These are phyloP conservation scores for Cyberlindnera lachancei DNA, from an alignment of 805 yeast genomes.

Conservation along the genomic window DNA sequence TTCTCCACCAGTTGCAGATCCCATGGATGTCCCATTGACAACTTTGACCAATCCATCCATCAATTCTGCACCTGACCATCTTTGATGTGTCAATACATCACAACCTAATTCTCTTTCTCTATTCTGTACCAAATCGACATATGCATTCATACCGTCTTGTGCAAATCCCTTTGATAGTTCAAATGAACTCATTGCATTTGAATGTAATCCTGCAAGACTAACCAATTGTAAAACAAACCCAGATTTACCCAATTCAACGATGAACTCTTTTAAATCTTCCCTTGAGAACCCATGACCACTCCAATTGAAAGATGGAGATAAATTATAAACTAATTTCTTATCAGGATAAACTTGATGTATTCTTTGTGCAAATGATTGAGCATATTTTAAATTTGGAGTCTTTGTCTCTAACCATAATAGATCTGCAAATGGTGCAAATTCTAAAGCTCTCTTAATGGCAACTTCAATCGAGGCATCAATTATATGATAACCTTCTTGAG, in stretches of 20 bases:
- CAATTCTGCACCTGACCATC: constrained; percentile 57
- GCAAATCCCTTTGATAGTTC: constrained; percentile 41
- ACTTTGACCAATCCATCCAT: constrained; percentile 27
- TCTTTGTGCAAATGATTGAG: constrained; percentile 33
- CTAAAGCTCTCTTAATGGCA: constrained; percentile 46
- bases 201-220: constrained; percentile 53
- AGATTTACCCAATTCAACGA: constrained; percentile 44
- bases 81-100: constrained; percentile 52
- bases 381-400: constrained; percentile 46
- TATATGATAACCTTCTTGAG: constrained; percentile 50
- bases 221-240: constrained; percentile 56
- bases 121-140: constrained; percentile 44
- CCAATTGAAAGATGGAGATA: constrained; percentile 59
- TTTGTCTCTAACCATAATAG: constrained; percentile 58
- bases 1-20: constrained; percentile 13
- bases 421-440: constrained; percentile 53
- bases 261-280: constrained; percentile 37
- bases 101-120: constrained; percentile 37
- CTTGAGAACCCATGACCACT: constrained; percentile 45
- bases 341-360: constrained; percentile 42
- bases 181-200: constrained; percentile 44
- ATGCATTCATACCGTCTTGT: constrained; percentile 51
- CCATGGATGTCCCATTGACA: constrained; percentile 11
- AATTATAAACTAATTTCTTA: constrained; percentile 51
- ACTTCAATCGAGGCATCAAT: constrained; percentile 42